Evolutionary conservation across 2,329 filamentous ascomycete genomes (phyloP).

Genomic region (Westerdykella sp.): DNA sequence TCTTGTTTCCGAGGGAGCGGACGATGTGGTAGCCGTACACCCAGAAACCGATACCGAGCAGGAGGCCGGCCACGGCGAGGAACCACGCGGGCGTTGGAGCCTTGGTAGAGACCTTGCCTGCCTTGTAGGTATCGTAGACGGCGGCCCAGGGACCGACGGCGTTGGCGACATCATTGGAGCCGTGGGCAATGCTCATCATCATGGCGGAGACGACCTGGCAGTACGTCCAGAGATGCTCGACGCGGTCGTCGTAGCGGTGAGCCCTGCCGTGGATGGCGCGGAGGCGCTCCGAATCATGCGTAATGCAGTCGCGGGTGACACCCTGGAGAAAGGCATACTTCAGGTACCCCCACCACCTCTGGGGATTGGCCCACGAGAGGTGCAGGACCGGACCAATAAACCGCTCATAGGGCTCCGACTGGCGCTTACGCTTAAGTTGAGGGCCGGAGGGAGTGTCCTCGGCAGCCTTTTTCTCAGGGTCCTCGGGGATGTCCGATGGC

Average conservation of each 20-base stretch:
- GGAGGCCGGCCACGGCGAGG: slow-evolving; percentile 49
- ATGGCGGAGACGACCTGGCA: slow-evolving; percentile 49
- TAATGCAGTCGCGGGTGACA: slow-evolving; percentile 39
- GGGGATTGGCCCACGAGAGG: slow-evolving; percentile 26
- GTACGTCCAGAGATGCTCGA: slow-evolving; percentile 46
- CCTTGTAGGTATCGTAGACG: slow-evolving; percentile 56
- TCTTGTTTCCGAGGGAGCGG: slow-evolving; percentile 54
- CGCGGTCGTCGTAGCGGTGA: slow-evolving; percentile 41
- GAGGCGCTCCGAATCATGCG: slow-evolving; percentile 37
- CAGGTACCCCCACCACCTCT: slow-evolving; percentile 33
- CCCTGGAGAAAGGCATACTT: slow-evolving; percentile 43
- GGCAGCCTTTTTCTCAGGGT: slow-evolving; percentile 11
- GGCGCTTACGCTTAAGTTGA: slow-evolving; percentile 15
- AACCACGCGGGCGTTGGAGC: slow-evolving; percentile 55
- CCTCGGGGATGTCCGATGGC: slow-evolving; percentile 4
- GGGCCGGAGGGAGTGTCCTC: slow-evolving; percentile 4
- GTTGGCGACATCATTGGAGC: slow-evolving; percentile 61
- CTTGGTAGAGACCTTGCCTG: slow-evolving; percentile 42
- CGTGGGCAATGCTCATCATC: slow-evolving; percentile 67
- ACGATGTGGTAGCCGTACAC: slow-evolving; percentile 61
- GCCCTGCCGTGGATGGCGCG: slow-evolving; percentile 39
- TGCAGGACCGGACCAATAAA: slow-evolving; percentile 33
- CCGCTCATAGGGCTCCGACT: slow-evolving; percentile 28
- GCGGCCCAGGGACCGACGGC: slow-evolving; percentile 53
- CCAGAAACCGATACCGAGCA: slow-evolving; percentile 53